These are phyloP conservation scores for Centrapalus pauciflorus DNA, from an alignment of 129 eudicot species.

Conservation along the genomic window DNA sequence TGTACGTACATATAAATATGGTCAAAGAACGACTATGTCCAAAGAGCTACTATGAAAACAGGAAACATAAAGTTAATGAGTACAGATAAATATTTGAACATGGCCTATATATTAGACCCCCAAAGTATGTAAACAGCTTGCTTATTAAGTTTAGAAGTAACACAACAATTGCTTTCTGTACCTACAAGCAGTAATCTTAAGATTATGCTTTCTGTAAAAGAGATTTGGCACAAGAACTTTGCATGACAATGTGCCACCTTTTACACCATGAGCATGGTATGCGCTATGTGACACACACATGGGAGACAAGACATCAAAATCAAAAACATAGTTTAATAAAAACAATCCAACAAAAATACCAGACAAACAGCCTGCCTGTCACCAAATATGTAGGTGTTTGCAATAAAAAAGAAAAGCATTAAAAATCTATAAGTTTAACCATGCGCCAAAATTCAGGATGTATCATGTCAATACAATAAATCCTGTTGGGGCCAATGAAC, in stretches of 20 bases:
- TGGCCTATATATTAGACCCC: no score
- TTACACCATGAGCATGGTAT: background rate
- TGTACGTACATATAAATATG: constrained; percentile 24
- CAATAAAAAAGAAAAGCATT: background rate
- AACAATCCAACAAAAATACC: no score
- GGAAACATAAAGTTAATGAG: background rate
- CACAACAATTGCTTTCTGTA: background rate
- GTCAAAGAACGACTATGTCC: background rate
- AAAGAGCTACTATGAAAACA: background rate
- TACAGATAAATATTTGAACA: background rate
- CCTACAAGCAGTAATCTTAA: background rate
- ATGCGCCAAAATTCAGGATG: no score
- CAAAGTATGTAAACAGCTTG: no score
- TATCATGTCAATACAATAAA: no score
- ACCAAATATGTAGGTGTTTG: no score
- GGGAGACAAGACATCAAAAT: background rate
- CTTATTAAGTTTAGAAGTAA: no score
- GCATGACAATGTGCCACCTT: background rate
- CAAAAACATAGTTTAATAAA: background rate
- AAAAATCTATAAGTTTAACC: no score
- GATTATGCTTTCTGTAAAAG: no score
- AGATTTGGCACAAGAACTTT: no score
- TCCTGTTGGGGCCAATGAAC: no score
- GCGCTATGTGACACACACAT: background rate
- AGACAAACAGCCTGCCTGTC: no score